Percentiles rank a stretch among this genome's conserved stretches.
Conservation (phyloP, 495 filamentous ascomycete species). For the Chaetomium fimeti region DNA sequence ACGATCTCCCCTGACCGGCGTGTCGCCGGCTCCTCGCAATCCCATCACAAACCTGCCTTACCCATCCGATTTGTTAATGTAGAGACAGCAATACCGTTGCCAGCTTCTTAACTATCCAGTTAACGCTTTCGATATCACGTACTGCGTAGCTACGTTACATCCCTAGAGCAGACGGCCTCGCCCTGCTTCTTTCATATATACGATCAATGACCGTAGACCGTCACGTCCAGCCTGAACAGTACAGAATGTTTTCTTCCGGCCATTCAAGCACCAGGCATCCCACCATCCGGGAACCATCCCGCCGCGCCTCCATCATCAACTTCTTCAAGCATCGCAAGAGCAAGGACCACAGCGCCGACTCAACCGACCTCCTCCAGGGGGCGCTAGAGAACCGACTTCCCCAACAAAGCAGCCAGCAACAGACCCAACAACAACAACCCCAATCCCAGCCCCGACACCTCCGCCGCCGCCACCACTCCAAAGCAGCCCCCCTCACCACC, state of each 20-base stretch:
- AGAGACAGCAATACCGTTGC: background rate
- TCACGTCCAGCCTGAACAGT: background rate
- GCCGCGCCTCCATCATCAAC: background rate
- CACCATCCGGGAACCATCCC: background rate
- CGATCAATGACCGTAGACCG: background rate
- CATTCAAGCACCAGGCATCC: background rate
- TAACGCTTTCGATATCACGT: slow-evolving; percentile 9
- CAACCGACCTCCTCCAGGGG: background rate
- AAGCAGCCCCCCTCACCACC: background rate
- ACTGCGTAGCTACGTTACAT: background rate
- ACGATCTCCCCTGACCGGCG: background rate
- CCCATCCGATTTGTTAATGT: background rate
- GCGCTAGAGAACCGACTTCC: background rate
- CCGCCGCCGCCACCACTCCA: background rate
- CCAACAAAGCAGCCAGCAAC: background rate
- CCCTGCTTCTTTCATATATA: background rate
- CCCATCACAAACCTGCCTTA: background rate
- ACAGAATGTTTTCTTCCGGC: background rate
- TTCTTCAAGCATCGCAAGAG: background rate
- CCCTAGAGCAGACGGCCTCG: background rate
- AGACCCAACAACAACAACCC: background rate
- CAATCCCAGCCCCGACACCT: background rate
- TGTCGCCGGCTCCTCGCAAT: background rate
- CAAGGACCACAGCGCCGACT: background rate
- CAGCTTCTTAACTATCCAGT: slow-evolving; percentile 5